Base-by-base conservation (phyloP, 2,329 filamentous ascomycete genomes). In the Colletotrichum truncatum region DNA sequence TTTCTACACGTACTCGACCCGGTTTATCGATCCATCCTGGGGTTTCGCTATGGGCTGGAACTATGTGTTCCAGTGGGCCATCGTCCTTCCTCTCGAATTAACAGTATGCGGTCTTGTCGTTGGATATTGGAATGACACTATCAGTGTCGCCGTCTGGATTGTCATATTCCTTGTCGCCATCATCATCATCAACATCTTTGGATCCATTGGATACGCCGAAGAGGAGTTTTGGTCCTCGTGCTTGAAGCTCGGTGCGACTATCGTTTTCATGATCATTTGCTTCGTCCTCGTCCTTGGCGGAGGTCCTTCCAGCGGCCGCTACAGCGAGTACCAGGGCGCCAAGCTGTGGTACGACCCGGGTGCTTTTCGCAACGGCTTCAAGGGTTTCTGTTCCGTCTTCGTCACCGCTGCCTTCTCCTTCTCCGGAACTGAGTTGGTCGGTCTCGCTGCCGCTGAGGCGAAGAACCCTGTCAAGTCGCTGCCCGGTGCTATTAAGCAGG, bases 401-500 rank as follows among this genome's bases (percentile, higher is more conserved):
- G 89, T 92, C 60, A 91, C 87, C 1, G 89, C 90, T 3, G 89
- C 89, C 12, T 92, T 92, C 73, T 82, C 89, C 39, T 92, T 90
- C 69, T 84, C 88, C 2, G 89, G 89, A 7, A 91, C 89, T 1
- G 90, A 92, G 73, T 78, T 91, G 5, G 89, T 92, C 43, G 90
- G 90, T 72, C 84, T 93, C 5, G 89, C 89, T 4, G 90, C 90
- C 2, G 90, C 90, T 7, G 90, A 93, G 77, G 87, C 89, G 0
- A 79, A 77, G 6, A 91, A 92, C 72, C 90, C 90, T 1, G 84
- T 87, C 67, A 89, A 92, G 73, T 87, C 89, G 1, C 84, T 97
- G 0, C 93, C 93, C 0, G 90, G 88, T 14, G 93, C 93, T 2
- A 88, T 94, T 70, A 95, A 94, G 81, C 92, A 95, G 77, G 91